Percentiles rank a stretch among this genome's conserved stretches.
phyloP scores from a whole-genome alignment of 2,329 filamentous ascomycete genomes.

The Reticulascus tulasneorum region DNA sequence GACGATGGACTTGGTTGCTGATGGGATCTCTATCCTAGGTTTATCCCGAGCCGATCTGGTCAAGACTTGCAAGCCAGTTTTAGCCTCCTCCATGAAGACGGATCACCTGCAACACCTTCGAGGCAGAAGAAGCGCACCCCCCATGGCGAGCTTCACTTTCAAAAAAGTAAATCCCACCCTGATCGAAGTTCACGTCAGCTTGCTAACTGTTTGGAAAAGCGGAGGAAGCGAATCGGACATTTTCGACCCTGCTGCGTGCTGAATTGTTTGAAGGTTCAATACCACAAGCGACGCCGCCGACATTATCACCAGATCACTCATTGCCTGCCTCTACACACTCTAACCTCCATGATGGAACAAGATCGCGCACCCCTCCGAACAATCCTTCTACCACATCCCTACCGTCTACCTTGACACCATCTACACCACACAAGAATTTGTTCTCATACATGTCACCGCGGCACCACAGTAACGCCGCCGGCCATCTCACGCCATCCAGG shows the following conservation, averaged over 20 bases:
- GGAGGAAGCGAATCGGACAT: conserved; percentile 92
- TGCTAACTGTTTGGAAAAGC: conserved; percentile 40
- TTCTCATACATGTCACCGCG: conserved; percentile 84
- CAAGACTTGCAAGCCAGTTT: conserved; percentile 93
- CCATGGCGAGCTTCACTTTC: conserved; percentile 88
- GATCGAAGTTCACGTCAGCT: neutral
- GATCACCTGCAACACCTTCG: conserved; percentile 86
- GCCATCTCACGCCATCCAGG: conserved; percentile 83
- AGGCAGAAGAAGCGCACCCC: conserved; percentile 79
- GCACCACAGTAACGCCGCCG: conserved; percentile 64
- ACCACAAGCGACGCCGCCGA: conserved; percentile 70
- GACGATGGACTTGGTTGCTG: conserved; percentile 8
- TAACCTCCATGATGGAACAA: conserved; percentile 59
- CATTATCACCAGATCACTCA: conserved; percentile 56
- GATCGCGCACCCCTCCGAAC: conserved; percentile 77
- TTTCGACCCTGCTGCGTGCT: conserved; percentile 78
- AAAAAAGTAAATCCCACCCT: conserved; percentile 64
- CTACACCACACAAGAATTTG: conserved; percentile 94
- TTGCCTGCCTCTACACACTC: conserved; percentile 46
- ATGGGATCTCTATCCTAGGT: conserved; percentile 48
- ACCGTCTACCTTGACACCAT: conserved; percentile 78
- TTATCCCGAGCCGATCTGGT: conserved; percentile 90
- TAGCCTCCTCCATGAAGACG: conserved; percentile 86
- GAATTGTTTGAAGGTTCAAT: conserved; percentile 91
- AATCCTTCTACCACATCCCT: conserved; percentile 56